These are phyloP conservation scores for Paramecium sonneborni DNA, from an alignment of 73 alveolate genomes.

Conservation along the genomic window DNA sequence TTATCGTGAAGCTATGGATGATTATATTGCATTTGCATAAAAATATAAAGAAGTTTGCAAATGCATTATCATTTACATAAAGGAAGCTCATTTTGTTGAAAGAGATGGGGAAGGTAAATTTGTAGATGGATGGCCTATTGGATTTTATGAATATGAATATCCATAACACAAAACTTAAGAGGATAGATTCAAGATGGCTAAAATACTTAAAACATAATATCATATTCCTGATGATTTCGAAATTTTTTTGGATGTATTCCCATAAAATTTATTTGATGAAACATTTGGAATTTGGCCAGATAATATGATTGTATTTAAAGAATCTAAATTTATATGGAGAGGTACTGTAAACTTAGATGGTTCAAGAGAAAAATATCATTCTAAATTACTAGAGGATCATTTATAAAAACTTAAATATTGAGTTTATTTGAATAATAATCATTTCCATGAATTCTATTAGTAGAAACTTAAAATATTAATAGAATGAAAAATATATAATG, in stretches of 20 bases:
- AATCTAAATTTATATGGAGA: neutral
- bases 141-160: slow-evolving; percentile 44
- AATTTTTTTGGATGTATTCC: neutral
- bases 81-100: slow-evolving; percentile 55
- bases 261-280: slow-evolving; percentile 41
- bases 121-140: slow-evolving; percentile 63
- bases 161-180: slow-evolving; percentile 32
- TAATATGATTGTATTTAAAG: slow-evolving; percentile 28
- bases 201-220: neutral
- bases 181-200: slow-evolving; percentile 37
- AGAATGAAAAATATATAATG: neutral
- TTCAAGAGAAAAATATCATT: slow-evolving; percentile 9
- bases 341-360: slow-evolving; percentile 42
- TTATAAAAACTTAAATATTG: neutral
- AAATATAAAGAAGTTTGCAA: slow-evolving; percentile 3
- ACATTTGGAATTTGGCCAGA: slow-evolving; percentile 59
- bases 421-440: neutral
- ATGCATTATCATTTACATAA: slow-evolving; percentile 9
- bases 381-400: neutral
- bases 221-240: slow-evolving; percentile 27
- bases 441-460: neutral
- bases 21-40: slow-evolving; percentile 44
- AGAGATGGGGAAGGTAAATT: neutral
- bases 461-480: neutral
- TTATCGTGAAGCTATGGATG: slow-evolving; percentile 42